Base-by-base conservation (phyloP, 2,329 filamentous ascomycete species). In the Metarhizium guizhouense region DNA sequence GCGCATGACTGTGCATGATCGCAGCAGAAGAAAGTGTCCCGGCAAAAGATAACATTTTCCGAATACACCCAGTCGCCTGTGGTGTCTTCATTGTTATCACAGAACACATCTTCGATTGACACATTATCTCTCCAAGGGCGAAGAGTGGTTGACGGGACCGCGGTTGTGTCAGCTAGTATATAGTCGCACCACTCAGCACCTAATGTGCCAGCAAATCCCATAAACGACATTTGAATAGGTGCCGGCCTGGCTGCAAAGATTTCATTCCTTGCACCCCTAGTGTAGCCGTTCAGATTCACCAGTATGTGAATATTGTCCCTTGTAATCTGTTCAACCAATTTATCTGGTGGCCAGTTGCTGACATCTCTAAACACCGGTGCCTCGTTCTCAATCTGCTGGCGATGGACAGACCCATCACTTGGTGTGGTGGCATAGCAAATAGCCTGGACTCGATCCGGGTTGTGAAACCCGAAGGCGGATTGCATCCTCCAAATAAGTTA, bases 151-250 rank as follows among this genome's bases (percentile, higher is more conserved):
- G 79, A 80, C 1, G 94, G 94, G 54, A 99, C 86, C 0, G 94
- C 91, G 1, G 87, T 93, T 52, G 87, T 79, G 65, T 99, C 94
- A 3, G 94, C 92, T 30, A 97, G 81, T 16, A 99, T 85, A 66
- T 99, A 99, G 68, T 99, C 94, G 63, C 94, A 99, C 94, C 94
- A 99, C 68, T 99, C 94, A 3, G 94, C 94, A 6, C 94, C 94
- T 1, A 99, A 76, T 0, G 93, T 96, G 10, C 94, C 94, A 0
- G 94, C 94, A 68, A 99, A 99, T 0, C 94, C 94, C 94, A 99
- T 99, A 66, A 99, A 99, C 0, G 94, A 96, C 94, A 99, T 99
- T 62, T 99, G 94, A 47, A 99, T 90, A 0, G 94, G 94, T 2
- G 92, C 91, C 16, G 94, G 90, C 30, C 95, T 84, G 25, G 94